Conservation (phyloP, 1,284 basidiomycete genomes). For the Heterobasidion occidentale region DNA sequence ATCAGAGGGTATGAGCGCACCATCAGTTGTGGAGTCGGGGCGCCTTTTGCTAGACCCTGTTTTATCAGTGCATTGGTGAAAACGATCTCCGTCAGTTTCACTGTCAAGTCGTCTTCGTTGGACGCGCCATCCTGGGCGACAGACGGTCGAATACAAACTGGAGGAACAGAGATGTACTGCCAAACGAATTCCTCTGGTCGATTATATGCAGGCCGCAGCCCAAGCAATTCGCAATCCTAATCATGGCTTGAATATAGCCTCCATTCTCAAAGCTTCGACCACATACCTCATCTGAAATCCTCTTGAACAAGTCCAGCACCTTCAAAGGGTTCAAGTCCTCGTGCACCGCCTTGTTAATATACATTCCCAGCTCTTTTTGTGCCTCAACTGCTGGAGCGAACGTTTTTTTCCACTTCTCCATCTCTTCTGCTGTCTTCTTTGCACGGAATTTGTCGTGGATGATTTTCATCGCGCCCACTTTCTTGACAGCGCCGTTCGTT, state of each 20-base stretch:
- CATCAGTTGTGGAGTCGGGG: conserved; percentile 87
- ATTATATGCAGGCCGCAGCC: conserved; percentile 83
- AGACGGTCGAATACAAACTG: conserved; percentile 95
- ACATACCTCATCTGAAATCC: conserved; percentile 85
- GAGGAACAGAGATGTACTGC: conserved; percentile 99
- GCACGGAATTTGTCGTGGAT: conserved; percentile 97
- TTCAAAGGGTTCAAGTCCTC: conserved; percentile 96
- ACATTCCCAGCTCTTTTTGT: conserved; percentile 81
- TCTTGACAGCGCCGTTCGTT: conserved; percentile 96
- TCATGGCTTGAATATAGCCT: neutral
- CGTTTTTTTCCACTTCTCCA: conserved; percentile 82
- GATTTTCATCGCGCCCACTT: conserved; percentile 91
- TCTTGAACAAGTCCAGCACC: conserved; percentile 87
- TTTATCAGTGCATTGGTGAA: conserved; percentile 93
- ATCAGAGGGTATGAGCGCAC: conserved; percentile 30
- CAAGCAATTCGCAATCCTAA: conserved; percentile 92
- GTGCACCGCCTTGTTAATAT: conserved; percentile 83
- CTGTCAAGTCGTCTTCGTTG: conserved; percentile 98
- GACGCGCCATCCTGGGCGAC: conserved; percentile 96
- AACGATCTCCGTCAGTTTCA: conserved; percentile 96
- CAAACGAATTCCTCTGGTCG: conserved; percentile 97
- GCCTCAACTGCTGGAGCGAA: conserved; percentile 82
- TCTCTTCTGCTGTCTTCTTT: conserved; percentile 88
- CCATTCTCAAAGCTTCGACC: neutral
- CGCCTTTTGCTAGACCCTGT: conserved; percentile 82